Evolutionary conservation across 768 basidiomycete genomes (phyloP), one percentile per base, ranked within the genome.

Genomic region (Pulveroboletus sp.): DNA sequence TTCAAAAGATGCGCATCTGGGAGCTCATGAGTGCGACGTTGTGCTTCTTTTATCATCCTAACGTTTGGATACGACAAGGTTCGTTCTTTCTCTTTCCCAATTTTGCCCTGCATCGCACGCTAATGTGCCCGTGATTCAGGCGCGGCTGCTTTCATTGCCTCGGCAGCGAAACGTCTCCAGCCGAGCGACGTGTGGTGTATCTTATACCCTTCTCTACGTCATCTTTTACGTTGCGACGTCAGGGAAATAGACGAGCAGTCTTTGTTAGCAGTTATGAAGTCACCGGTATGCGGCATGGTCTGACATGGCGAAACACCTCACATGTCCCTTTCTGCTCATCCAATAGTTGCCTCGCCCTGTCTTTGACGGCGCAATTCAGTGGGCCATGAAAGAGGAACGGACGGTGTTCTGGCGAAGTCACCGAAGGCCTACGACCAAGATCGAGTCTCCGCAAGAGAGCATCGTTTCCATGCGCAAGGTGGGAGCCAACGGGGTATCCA

Each of bases 1-100:
- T 98, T 69, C 84, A 88, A 67, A 93, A 92, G 69, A 89, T 91
- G 83, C 81, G 89, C n/a, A 83, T 96, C 50, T 97, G 96, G 94
- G 96, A 98, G 58, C 74, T 97, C 32, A 90, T 95, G 83, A 88
- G 86, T 46, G 83, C 85, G 0, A 85, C 86, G 0, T 70, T 93
- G 28, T 89, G 89, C 1, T 94, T 98, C 67, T 71, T 98, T 44
- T 95, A 91, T 57, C 96, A 99, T 66, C 95, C 96, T 0, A 94
- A 96, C 64, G 71, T 83, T 18, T 98, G 95, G 95, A 90, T 98
- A 66, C 77, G 93, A 49, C 91, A 97, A 78, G 89, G 94, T 86
- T 27, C n/a, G 68, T 57, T 6, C 5, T 24, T 37, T 36, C 17
- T 21, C 48, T 33, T 4, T 40, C 35, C 11, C 3, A 7, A 17